A percentile compares a stretch with the other conserved stretches of the same genome.
These are phyloP conservation scores for Larix sibirica DNA, from an alignment of 83 land plant species.

Conservation along the genomic window DNA sequence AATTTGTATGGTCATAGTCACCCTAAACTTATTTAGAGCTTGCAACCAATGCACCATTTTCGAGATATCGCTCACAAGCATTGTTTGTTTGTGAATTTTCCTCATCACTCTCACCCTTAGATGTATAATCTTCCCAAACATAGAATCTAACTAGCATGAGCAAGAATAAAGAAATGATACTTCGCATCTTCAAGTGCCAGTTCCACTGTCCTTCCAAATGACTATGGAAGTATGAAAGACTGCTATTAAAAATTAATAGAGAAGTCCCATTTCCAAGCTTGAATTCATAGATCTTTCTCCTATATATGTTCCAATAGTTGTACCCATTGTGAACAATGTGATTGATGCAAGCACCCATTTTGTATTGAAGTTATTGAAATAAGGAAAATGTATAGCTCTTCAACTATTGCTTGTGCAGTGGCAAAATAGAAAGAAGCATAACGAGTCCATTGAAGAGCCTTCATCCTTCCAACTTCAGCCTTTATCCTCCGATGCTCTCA, in stretches of 20 bases:
- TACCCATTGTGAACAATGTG: conserved; percentile 80
- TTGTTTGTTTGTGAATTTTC: too few relatives aligned
- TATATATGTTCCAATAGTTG: conserved; percentile 82
- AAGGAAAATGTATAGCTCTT: conserved; percentile 88
- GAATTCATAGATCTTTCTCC: conserved; percentile 92
- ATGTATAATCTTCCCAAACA: conserved; percentile 72
- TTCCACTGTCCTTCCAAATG: conserved; percentile 51
- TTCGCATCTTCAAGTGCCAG: conserved; percentile 93
- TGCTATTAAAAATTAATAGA: conserved; percentile 93
- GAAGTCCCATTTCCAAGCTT: conserved; percentile 99
- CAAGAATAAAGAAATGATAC: conserved; percentile 79
- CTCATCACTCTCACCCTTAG: too few relatives aligned
- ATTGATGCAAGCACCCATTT: conserved; percentile 87
- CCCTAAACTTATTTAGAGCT: too few relatives aligned
- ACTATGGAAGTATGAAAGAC: conserved; percentile 64
- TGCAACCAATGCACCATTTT: too few relatives aligned
- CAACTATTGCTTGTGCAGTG: conserved; percentile 84
- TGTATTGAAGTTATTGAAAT: conserved; percentile 88
- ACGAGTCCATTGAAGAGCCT: too few relatives aligned
- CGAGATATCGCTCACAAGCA: too few relatives aligned
- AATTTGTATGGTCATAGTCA: too few relatives aligned
- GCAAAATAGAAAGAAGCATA: too few relatives aligned
- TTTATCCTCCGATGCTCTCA: too few relatives aligned
- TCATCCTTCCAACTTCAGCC: too few relatives aligned
- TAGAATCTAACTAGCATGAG: conserved; percentile 96